These are phyloP conservation scores for Acacia concinna DNA, from an alignment of 331 rosid genomes.

Conservation along the genomic window DNA sequence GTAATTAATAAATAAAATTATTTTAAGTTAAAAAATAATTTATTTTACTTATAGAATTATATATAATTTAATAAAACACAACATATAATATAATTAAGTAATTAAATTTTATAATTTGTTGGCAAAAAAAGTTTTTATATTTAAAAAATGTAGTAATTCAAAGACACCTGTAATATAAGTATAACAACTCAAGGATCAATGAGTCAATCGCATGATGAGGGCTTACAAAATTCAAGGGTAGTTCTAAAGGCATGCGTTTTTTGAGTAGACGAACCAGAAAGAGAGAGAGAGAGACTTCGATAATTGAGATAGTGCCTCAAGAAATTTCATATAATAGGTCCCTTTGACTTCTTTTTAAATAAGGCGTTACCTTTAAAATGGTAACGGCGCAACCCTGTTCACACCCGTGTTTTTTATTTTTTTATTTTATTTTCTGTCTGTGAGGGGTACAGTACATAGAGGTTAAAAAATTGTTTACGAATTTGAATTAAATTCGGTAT, in stretches of 20 bases:
- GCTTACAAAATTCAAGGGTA: not conserved
- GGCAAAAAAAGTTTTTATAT: too few relatives aligned
- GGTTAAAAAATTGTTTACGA: not conserved
- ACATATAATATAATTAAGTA: too few relatives aligned
- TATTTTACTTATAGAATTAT: too few relatives aligned
- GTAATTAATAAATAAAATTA: not conserved
- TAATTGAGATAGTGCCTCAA: not conserved
- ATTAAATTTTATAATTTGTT: too few relatives aligned
- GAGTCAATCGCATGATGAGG: too few relatives aligned
- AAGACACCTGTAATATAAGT: too few relatives aligned
- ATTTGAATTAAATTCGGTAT: not conserved
- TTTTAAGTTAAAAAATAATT: too few relatives aligned
- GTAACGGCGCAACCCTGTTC: constrained; percentile 9
- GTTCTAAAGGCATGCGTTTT: not conserved
- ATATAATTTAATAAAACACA: too few relatives aligned
- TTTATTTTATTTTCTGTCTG: too few relatives aligned
- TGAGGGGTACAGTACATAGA: not conserved
- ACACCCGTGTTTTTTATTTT: not conserved
- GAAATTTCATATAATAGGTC: not conserved
- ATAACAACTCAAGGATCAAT: too few relatives aligned
- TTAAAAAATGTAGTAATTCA: too few relatives aligned
- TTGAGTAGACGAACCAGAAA: not conserved
- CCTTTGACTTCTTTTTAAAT: not conserved
- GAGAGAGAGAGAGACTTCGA: too few relatives aligned
- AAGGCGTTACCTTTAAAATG: not conserved